Evolutionary conservation across 2,329 filamentous ascomycete species (phyloP).

Genomic region (Penicillium psychrosexuale): DNA sequence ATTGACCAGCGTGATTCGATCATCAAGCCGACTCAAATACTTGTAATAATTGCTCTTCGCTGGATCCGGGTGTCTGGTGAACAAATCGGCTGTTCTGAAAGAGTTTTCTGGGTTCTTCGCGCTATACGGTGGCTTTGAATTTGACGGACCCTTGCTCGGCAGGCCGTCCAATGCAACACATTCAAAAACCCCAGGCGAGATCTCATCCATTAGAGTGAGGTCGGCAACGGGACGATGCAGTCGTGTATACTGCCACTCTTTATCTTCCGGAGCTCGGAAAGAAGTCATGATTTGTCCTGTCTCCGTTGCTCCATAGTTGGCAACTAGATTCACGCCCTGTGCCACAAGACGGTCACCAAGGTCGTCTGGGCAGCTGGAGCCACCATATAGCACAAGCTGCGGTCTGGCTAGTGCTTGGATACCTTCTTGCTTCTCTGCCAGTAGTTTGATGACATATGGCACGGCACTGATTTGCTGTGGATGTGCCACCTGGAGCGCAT

Average conservation of each 20-base stretch:
- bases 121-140: conserved; percentile 36
- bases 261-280: conserved; percentile 52
- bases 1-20: conserved; percentile 49
- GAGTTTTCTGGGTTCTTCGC: conserved; percentile 47
- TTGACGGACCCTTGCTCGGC: conserved; percentile 43
- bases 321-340: conserved; percentile 49
- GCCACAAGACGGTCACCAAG: conserved; percentile 54
- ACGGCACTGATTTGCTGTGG: conserved; percentile 53
- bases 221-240: conserved; percentile 40
- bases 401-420: conserved; percentile 46
- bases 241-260: conserved; percentile 60
- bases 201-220: conserved; percentile 43
- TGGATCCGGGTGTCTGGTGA: conserved; percentile 42
- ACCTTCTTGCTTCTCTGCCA: conserved; percentile 57
- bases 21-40: conserved; percentile 47
- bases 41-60: conserved; percentile 42
- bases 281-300: conserved; percentile 61
- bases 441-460: conserved; percentile 61
- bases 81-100: conserved; percentile 58
- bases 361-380: conserved; percentile 57
- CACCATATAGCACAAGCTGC: conserved; percentile 55
- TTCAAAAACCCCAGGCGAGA: conserved; percentile 39
- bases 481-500: conserved; percentile 20
- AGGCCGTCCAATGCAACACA: conserved; percentile 37
- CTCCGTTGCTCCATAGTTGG: conserved; percentile 53